Evolutionary conservation across 345 rosid genomes (phyloP), one percentile per base, ranked within the genome.

Genomic region (Lumnitzera racemosa): DNA sequence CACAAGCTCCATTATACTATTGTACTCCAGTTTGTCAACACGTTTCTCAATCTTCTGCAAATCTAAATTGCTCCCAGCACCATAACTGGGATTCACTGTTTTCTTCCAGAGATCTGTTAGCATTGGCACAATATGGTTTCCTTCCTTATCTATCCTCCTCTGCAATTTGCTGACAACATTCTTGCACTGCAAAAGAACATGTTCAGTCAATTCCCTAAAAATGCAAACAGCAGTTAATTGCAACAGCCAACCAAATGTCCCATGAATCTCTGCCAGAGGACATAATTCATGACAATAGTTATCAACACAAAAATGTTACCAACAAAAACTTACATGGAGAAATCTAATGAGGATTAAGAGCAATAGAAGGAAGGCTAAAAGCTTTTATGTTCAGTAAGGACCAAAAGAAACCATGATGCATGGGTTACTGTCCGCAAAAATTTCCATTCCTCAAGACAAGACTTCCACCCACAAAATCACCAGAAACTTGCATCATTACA

Each of bases 111-210:
- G 67, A 73, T 81, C 83, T 9, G 95, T 82, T 66, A 95, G 77
- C 73, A 90, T 83, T 49, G 99, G 99, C 57, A 90, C 89, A 71
- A 95, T 89, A 58, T 88, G 91, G 70, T 82, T 91, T 56, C 99
- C 99, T 79, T 95, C 98, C 76, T 90, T 95, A 54, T 78, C 90
- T 23, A 95, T 78, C 74, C 89, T 86, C 72, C 89, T 83, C 67
- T 87, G 96, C 56, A 95, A 87, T 86, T 95, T 95, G 87, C 83
- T 78, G 24, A 87, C 66, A 52, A 86, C 99, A 70, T 76, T 88
- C 78, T 90, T 95, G 78, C 92, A 90, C 99, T 95, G 84, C 72
- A 68, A 31, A 73, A 58, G n/a, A 61, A 61, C 48, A 61, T 29
- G 54, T 23, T 60, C 15, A 49, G 31, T 50, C 56, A 53, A 62